Percentiles rank a stretch among this genome's conserved stretches.
Evolutionary conservation across 2,329 filamentous ascomycete genomes (phyloP).

Genomic region (Rhexocercosporidium sp.): DNA sequence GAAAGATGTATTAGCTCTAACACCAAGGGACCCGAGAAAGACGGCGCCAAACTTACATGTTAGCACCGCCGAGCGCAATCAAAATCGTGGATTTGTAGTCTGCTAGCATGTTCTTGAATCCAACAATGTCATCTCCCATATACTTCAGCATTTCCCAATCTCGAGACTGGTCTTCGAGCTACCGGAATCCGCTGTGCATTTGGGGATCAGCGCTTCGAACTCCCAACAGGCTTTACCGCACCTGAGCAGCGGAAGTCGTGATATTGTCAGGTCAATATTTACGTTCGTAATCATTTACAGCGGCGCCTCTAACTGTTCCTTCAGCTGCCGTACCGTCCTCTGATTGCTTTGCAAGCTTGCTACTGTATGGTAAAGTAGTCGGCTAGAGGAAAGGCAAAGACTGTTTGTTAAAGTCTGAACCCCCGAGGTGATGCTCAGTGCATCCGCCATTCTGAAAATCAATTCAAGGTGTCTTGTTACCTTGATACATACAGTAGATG

Average conservation of each 20-base stretch:
- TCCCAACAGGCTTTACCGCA: constrained; percentile 50
- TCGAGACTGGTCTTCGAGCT: constrained; percentile 45
- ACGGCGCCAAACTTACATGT: constrained; percentile 44
- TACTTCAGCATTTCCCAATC: constrained; percentile 52
- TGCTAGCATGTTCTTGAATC: constrained; percentile 47
- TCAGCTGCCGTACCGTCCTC: constrained; percentile 47
- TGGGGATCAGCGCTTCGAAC: constrained; percentile 46
- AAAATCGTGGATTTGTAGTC: constrained; percentile 49
- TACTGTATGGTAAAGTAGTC: constrained; percentile 45
- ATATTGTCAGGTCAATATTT: constrained; percentile 37
- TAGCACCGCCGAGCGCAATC: constrained; percentile 48
- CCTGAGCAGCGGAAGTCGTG: constrained; percentile 46
- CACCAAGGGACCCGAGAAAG: constrained; percentile 4
- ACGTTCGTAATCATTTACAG: constrained; percentile 34
- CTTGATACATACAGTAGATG: not conserved
- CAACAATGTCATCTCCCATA: constrained; percentile 50
- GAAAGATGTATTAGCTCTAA: constrained; percentile 22
- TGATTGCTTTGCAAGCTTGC: constrained; percentile 45
- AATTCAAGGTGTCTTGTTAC: not conserved
- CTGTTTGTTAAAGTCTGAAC: constrained; percentile 43
- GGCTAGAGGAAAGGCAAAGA: constrained; percentile 48
- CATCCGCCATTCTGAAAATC: constrained; percentile 36
- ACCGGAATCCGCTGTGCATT: constrained; percentile 44
- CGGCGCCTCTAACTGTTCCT: constrained; percentile 45
- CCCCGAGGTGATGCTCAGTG: constrained; percentile 45